These are phyloP conservation scores for Penicillium daleae DNA, from an alignment of 495 filamentous ascomycete species.

Conservation along the genomic window DNA sequence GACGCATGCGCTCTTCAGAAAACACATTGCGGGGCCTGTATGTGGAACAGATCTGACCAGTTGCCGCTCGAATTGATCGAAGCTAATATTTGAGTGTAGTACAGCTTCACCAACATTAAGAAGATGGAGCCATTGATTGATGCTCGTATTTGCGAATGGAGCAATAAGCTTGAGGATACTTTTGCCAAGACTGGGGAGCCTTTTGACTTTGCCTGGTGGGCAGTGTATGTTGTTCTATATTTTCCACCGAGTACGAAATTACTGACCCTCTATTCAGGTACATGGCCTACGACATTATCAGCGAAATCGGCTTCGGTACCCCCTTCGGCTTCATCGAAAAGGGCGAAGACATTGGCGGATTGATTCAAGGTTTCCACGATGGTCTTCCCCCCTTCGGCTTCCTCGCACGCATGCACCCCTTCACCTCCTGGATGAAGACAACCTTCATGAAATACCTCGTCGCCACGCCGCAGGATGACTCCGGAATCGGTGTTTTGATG, in stretches of 20 bases:
- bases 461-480: conserved; percentile 57
- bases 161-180: conserved; percentile 41
- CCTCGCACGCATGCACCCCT: conserved; percentile 54
- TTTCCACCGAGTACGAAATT: background rate
- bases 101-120: conserved; percentile 56
- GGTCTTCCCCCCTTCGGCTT: conserved; percentile 53
- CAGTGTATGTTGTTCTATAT: conserved; percentile 38
- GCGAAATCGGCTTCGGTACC: conserved; percentile 64
- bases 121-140: conserved; percentile 59
- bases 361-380: conserved; percentile 57
- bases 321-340: conserved; percentile 64
- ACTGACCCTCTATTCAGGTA: conserved; percentile 28
- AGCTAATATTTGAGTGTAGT: conserved; percentile 37
- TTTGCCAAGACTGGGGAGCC: conserved; percentile 47
- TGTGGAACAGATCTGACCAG: background rate
- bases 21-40: conserved; percentile 44
- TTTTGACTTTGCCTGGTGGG: conserved; percentile 58
- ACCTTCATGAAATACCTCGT: conserved; percentile 58
- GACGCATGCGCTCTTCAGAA: conserved; percentile 49
- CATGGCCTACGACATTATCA: conserved; percentile 67
- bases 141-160: conserved; percentile 48
- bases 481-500: conserved; percentile 46
- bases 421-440: conserved; percentile 56
- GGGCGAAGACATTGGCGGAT: conserved; percentile 59
- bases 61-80: background rate